Percentiles rank a stretch among this genome's conserved stretches.
Evolutionary conservation across 208 protist genomes (phyloP).

Genomic region (Acanthamoeba sp.): DNA sequence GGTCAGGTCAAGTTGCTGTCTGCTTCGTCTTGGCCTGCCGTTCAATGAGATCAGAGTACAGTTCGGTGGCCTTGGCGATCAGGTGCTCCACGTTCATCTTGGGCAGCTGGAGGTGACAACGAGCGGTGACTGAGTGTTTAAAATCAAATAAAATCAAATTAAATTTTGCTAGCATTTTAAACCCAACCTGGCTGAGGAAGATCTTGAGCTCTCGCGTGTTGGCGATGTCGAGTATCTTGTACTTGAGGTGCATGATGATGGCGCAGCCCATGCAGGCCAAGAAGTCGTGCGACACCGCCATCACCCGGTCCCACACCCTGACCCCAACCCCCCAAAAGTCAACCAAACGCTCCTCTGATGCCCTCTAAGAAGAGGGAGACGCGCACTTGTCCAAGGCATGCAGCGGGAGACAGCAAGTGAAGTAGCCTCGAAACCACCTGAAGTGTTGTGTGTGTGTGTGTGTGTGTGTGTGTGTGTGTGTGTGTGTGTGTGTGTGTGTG

Average conservation of each 20-base stretch:
- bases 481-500: not conserved
- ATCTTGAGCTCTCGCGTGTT: not conserved
- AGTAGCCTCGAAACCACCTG: constrained; percentile 64
- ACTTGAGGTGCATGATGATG: constrained; percentile 35
- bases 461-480: no score
- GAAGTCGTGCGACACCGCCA: constrained; percentile 40
- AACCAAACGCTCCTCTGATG: no score
- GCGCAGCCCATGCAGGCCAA: constrained; percentile 49
- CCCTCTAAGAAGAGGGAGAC: no score
- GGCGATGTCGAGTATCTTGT: constrained; percentile 28
- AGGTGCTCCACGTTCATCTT: not conserved
- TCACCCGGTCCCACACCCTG: constrained; percentile 60
- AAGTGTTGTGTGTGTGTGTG: not conserved
- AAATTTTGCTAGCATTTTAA: no score
- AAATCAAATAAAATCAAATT: not conserved
- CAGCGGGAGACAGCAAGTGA: constrained; percentile 2
- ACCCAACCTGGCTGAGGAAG: not conserved
- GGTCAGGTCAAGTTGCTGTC: not conserved
- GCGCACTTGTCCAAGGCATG: constrained; percentile 10
- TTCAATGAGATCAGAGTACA: not conserved
- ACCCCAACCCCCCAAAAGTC: no score
- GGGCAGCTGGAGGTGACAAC: not conserved
- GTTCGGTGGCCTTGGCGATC: constrained; percentile 27
- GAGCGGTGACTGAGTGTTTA: not conserved
- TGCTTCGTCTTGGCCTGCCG: not conserved